Evolutionary conservation across 176 grass and related monocot genomes (phyloP), one percentile per base, ranked within the genome.

Genomic region (Zizania latifolia): DNA sequence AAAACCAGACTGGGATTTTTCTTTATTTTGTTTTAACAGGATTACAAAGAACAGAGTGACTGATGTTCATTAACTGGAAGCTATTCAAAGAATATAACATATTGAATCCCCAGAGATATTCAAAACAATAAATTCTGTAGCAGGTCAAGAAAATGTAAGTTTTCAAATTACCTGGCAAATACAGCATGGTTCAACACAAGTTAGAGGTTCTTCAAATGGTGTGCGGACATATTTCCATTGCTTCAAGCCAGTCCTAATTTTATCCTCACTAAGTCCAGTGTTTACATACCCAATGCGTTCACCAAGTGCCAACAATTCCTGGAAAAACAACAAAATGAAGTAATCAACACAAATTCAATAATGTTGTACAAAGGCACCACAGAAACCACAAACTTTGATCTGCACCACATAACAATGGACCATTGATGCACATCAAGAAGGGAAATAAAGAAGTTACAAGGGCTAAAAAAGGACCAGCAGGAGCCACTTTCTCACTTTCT

Each of bases 241-340:
- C 57, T 86, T 88, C 88, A 94, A 65, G 70, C 76, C 79, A 70
- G 38, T 72, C 45, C 75, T 79, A 71, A 88, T 83, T 65, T 78
- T 88, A 32, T 94, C 88, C 75, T 94, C 92, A 10, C 10, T 84
- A 55, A 94, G 86, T 58, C 92, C 92, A 35, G 92, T 94, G 76
- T 65, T 94, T 54, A 94, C 92, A 76, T 86, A 77, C 30, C 92
- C 92, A 62, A 94, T 94, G 16, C 82, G 86, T 70, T 94, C 92
- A 77, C 89, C 92, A 43, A 94, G 74, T 60, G 92, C 88, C 76
- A 94, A 68, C 53, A 94, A 32, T 81, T 94, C 92, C 92, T 94
- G 62, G 6, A 17, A 72, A 43, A 40, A 65, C 10, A 70, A 5
- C 36, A 55, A 81, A 79, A 67, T 41, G 4, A 6, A 54, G 44